phyloP scores from a whole-genome alignment of 2,329 filamentous ascomycete genomes.

The Periconia sp. region DNA sequence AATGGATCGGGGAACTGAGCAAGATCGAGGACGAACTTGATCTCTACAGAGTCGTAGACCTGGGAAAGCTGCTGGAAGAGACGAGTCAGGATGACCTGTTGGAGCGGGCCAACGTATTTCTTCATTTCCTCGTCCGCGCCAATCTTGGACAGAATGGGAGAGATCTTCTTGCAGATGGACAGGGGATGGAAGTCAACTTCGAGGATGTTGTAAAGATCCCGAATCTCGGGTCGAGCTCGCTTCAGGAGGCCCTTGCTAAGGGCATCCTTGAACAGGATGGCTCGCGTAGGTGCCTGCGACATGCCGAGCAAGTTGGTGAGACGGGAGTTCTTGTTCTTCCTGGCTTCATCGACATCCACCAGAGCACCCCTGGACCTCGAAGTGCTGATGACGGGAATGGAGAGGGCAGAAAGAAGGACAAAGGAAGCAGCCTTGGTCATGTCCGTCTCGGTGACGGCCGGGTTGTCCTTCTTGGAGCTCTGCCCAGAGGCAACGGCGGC shows the following conservation, averaged over 20 bases:
- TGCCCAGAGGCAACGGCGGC: slow-evolving; percentile 82
- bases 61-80: slow-evolving; percentile 99
- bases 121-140: slow-evolving; percentile 94
- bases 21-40: slow-evolving; percentile 90
- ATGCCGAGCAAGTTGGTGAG: slow-evolving; percentile 96
- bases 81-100: slow-evolving; percentile 97
- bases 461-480: slow-evolving; percentile 93
- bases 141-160: slow-evolving; percentile 92
- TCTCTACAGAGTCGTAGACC: slow-evolving; percentile 97
- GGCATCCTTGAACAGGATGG: slow-evolving; percentile 92
- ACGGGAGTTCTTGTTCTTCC: slow-evolving; percentile 98
- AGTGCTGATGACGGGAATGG: slow-evolving; percentile 99
- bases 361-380: slow-evolving; percentile 93
- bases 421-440: slow-evolving; percentile 95
- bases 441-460: slow-evolving; percentile 84
- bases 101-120: slow-evolving; percentile 92
- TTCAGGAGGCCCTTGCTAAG: slow-evolving; percentile 93
- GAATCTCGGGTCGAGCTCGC: slow-evolving; percentile 91
- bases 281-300: slow-evolving; percentile 85
- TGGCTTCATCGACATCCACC: slow-evolving; percentile 94
- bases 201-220: slow-evolving; percentile 96
- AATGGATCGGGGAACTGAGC: slow-evolving; percentile 96
- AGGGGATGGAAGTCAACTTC: slow-evolving; percentile 99
- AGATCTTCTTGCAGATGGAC: slow-evolving; percentile 99
- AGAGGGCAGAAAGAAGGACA: slow-evolving; percentile 89